A percentile compares a stretch with the other conserved stretches of the same genome.
Evolutionary conservation across 192 early-diverging fungal species (phyloP).

Genomic region (Lobosporangium transversale): DNA sequence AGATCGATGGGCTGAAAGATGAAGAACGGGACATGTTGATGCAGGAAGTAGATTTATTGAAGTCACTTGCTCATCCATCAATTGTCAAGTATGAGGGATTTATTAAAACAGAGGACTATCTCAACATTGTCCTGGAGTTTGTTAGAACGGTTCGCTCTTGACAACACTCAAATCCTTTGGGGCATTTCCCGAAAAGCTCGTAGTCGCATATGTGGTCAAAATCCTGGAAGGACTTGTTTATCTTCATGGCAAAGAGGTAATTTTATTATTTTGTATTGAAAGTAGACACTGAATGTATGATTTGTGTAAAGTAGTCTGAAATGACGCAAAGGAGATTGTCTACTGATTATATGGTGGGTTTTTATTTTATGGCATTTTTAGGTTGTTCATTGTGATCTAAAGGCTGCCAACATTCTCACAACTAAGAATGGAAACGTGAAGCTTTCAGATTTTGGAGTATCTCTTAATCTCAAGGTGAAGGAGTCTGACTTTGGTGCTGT

Average conservation of each 20-base stretch:
- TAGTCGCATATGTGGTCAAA: slow-evolving; percentile 86
- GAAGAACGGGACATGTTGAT: slow-evolving; percentile 81
- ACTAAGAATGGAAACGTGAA: slow-evolving; percentile 98
- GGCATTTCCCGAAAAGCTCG: slow-evolving; percentile 88
- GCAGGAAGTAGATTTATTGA: slow-evolving; percentile 88
- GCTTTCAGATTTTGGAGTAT: slow-evolving; percentile 96
- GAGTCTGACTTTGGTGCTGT: slow-evolving; percentile 74
- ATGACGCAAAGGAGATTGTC: too few relatives aligned
- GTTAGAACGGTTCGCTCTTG: slow-evolving; percentile 92
- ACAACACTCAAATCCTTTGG: slow-evolving; percentile 90
- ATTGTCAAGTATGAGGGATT: slow-evolving; percentile 90
- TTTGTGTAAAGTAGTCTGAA: too few relatives aligned
- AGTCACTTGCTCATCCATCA: slow-evolving; percentile 84
- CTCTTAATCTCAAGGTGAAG: slow-evolving; percentile 78
- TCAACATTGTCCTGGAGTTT: slow-evolving; percentile 90
- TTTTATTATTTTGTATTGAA: not conserved
- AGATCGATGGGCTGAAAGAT: slow-evolving; percentile 72
- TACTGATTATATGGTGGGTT: not conserved
- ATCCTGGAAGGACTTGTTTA: slow-evolving; percentile 92
- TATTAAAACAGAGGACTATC: slow-evolving; percentile 71
- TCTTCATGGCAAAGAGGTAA: slow-evolving; percentile 85
- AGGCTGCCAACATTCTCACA: slow-evolving; percentile 95
- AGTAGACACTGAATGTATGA: too few relatives aligned
- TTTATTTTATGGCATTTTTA: slow-evolving; percentile 7
- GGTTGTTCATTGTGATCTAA: slow-evolving; percentile 95